A percentile compares a stretch with the other conserved stretches of the same genome.
Evolutionary conservation across 2,329 filamentous ascomycete genomes (phyloP).

Genomic region (Chrysoporthe deuterocubensis): DNA sequence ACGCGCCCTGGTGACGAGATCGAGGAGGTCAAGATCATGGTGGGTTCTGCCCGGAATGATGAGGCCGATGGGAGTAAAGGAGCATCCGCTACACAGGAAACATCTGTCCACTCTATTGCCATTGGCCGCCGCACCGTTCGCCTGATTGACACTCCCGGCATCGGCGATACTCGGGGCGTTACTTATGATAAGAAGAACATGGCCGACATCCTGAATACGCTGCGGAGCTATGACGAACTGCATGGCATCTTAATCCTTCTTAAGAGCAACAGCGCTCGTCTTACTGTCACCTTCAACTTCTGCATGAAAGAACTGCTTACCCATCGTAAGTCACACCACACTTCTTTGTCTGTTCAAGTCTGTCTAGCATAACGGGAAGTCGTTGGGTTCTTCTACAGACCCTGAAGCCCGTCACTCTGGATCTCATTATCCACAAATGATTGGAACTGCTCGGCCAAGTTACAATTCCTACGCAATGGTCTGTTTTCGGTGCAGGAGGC

Average conservation of each 20-base stretch:
- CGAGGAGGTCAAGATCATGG: conserved; percentile 35
- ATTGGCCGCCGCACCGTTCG: conserved; percentile 38
- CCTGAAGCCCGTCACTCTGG: no score
- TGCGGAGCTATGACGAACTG: conserved; percentile 41
- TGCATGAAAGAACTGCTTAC: conserved; percentile 46
- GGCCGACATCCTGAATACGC: conserved; percentile 42
- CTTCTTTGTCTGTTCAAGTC: no score
- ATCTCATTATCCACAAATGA: no score
- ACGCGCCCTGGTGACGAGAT: conserved; percentile 32
- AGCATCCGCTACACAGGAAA: conserved; percentile 43
- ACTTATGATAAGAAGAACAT: conserved; percentile 44
- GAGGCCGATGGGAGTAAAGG: conserved; percentile 40
- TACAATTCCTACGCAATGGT: no score
- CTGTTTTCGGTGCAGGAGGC: no score
- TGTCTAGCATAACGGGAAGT: no score
- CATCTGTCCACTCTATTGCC: conserved; percentile 39
- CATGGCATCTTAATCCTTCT: conserved; percentile 48
- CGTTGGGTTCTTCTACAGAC: no score
- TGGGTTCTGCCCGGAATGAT: conserved; percentile 36
- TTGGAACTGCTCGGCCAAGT: no score
- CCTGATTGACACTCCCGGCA: conserved; percentile 48
- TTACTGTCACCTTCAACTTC: conserved; percentile 44
- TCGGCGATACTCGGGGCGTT: conserved; percentile 46
- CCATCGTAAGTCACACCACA: conserved; percentile 29
- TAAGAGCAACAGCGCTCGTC: conserved; percentile 44